Conservation (phyloP, 306 rosid genomes). For the Elaeagnus macrophylla region DNA sequence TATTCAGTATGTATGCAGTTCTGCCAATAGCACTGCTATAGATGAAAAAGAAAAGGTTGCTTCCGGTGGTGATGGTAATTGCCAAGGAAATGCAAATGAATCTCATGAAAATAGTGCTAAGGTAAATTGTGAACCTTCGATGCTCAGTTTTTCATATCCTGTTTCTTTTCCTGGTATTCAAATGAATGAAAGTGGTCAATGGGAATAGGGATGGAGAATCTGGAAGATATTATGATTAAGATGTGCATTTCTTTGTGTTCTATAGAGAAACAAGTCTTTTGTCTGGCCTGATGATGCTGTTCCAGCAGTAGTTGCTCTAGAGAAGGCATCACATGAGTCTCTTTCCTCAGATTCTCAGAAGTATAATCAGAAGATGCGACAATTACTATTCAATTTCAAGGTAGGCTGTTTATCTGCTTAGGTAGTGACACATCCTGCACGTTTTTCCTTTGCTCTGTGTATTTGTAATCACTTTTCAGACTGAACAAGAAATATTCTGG, state of each 20-base stretch:
- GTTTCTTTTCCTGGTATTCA: background rate
- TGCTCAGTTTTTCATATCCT: background rate
- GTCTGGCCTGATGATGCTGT: constrained; percentile 88
- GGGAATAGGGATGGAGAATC: background rate
- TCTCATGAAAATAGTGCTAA: constrained; percentile 38
- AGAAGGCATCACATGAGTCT: constrained; percentile 68
- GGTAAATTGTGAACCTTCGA: constrained; percentile 31
- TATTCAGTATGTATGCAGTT: constrained; percentile 44
- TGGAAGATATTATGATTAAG: constrained; percentile 7
- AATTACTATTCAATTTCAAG: constrained; percentile 58
- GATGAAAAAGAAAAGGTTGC: constrained; percentile 39
- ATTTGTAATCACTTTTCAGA: background rate
- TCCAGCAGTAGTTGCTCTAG: constrained; percentile 59
- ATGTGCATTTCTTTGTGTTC: constrained; percentile 4
- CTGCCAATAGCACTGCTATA: constrained; percentile 27
- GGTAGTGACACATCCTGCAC: background rate
- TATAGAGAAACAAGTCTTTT: constrained; percentile 53
- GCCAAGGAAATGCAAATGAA: constrained; percentile 26
- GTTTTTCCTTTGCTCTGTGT: background rate
- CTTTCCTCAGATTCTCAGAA: constrained; percentile 59
- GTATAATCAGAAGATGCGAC: constrained; percentile 84
- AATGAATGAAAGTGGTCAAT: background rate
- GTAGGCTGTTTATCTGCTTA: constrained; percentile 29
- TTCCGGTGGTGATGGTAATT: constrained; percentile 32
- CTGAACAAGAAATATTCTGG: too few species aligned